Conservation (phyloP, 2,329 filamentous ascomycete species). For the Dactylellina sp. region DNA sequence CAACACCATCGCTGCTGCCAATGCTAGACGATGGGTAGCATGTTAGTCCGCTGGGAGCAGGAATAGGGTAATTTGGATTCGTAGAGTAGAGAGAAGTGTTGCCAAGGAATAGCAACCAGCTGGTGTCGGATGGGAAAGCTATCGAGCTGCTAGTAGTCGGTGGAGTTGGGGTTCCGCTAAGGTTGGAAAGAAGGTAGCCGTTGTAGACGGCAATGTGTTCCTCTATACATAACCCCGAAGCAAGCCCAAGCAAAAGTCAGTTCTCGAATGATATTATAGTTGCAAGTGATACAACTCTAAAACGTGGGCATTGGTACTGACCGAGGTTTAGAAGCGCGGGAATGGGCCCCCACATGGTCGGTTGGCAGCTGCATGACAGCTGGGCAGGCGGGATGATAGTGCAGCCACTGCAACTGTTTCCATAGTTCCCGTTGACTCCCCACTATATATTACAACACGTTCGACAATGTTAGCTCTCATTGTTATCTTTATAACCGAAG, state of each 20-base stretch:
- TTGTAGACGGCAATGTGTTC: conserved; percentile 49
- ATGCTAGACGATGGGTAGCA: conserved; percentile 15
- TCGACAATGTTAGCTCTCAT: too few species aligned
- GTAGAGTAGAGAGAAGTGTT: conserved; percentile 45
- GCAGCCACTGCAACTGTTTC: conserved; percentile 32
- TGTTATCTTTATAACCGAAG: too few species aligned
- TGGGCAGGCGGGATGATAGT: conserved; percentile 16
- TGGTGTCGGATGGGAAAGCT: conserved; percentile 28
- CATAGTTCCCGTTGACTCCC: conserved; percentile 34
- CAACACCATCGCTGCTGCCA: conserved; percentile 21
- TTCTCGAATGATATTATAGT: too few species aligned
- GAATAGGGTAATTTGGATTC: conserved; percentile 13
- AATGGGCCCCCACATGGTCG: conserved; percentile 29
- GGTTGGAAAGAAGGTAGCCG: conserved; percentile 42
- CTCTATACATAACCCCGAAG: conserved; percentile 23
- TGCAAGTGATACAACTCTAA: not conserved
- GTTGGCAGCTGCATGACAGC: conserved; percentile 42
- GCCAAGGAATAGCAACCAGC: conserved; percentile 31
- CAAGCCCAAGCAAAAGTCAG: too few species aligned
- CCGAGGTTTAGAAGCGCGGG: conserved; percentile 30
- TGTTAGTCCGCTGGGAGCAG: conserved; percentile 4
- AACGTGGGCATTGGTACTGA: not conserved
- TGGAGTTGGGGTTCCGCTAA: conserved; percentile 40
- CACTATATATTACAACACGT: too few species aligned
- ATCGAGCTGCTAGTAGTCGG: conserved; percentile 20